Percentiles rank a stretch among this genome's conserved stretches.
phyloP scores from a whole-genome alignment of 148 eudicot species.

The Cornus florida region DNA sequence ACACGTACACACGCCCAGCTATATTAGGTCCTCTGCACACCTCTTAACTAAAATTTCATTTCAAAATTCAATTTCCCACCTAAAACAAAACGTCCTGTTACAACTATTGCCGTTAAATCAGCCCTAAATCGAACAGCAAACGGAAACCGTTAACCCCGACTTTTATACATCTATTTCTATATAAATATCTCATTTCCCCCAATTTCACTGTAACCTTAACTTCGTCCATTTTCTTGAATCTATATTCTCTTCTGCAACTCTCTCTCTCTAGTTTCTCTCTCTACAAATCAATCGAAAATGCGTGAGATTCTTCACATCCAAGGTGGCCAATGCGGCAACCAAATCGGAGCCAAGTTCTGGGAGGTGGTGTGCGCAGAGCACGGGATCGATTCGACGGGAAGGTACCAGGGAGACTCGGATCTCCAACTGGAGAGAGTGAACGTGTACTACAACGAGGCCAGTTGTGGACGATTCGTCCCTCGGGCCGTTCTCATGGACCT shows the following conservation, averaged over 20 bases:
- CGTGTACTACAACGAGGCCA: conserved; percentile 52
- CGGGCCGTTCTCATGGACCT: conserved; percentile 56
- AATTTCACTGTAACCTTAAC: not conserved
- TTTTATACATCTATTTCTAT: not conserved
- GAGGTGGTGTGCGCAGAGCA: conserved; percentile 53
- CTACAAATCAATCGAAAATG: conserved; percentile 18
- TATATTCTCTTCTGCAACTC: not conserved
- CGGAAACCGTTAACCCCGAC: conserved; percentile 7
- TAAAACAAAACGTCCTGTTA: conserved; percentile 12
- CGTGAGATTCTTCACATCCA: conserved; percentile 51
- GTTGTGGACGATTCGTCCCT: conserved; percentile 50
- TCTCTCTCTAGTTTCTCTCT: not conserved
- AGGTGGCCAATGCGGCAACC: conserved; percentile 55
- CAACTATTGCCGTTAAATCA: not conserved
- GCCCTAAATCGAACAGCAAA: not conserved
- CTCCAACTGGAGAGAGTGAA: conserved; percentile 44
- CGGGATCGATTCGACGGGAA: conserved; percentile 47
- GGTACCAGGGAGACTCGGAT: conserved; percentile 37
- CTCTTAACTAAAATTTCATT: not conserved
- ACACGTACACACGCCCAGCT: not conserved
- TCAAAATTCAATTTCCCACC: conserved; percentile 14
- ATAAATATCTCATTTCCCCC: not conserved
- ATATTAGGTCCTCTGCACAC: not conserved
- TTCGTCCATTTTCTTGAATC: not conserved
- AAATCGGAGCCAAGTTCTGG: conserved; percentile 57